These are phyloP conservation scores for Iris pallida DNA, from an alignment of 116 monocot species.

Conservation along the genomic window DNA sequence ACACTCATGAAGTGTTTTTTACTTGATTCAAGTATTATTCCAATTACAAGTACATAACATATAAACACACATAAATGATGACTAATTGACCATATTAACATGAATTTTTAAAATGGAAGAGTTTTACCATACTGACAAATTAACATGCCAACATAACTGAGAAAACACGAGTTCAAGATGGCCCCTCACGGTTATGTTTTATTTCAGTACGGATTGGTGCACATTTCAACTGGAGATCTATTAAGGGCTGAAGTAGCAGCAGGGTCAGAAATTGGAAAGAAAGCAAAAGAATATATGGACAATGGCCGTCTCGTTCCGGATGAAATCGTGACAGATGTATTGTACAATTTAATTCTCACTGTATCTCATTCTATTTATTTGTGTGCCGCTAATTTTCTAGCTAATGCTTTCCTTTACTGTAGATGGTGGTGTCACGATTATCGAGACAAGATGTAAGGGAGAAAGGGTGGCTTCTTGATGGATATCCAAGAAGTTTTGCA, in stretches of 20 bases:
- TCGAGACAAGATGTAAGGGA: constrained; percentile 62
- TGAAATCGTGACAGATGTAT: constrained; percentile 88
- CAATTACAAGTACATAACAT: too few species aligned
- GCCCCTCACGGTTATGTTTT: not conserved
- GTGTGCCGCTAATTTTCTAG: not conserved
- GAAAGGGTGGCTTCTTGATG: constrained; percentile 95
- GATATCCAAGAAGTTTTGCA: constrained; percentile 72
- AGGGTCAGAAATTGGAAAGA: constrained; percentile 77
- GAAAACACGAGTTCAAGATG: too few species aligned
- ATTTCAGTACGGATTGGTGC: constrained; percentile 81
- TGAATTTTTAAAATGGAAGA: too few species aligned
- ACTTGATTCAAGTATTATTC: too few species aligned
- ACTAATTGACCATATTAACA: too few species aligned
- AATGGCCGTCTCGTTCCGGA: constrained; percentile 86
- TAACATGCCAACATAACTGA: too few species aligned
- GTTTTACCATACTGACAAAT: too few species aligned
- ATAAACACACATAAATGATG: too few species aligned
- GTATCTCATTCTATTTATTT: not conserved
- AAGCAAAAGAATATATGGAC: constrained; percentile 90
- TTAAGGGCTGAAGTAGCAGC: constrained; percentile 81
- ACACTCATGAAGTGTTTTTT: too few species aligned
- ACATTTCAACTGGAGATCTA: constrained; percentile 95
- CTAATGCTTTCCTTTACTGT: constrained; percentile 1
- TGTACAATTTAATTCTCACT: not conserved
- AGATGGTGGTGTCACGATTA: constrained; percentile 76